These are phyloP conservation scores for Geotrichum aggregatum DNA, from an alignment of 1,139 yeast species.

Conservation along the genomic window DNA sequence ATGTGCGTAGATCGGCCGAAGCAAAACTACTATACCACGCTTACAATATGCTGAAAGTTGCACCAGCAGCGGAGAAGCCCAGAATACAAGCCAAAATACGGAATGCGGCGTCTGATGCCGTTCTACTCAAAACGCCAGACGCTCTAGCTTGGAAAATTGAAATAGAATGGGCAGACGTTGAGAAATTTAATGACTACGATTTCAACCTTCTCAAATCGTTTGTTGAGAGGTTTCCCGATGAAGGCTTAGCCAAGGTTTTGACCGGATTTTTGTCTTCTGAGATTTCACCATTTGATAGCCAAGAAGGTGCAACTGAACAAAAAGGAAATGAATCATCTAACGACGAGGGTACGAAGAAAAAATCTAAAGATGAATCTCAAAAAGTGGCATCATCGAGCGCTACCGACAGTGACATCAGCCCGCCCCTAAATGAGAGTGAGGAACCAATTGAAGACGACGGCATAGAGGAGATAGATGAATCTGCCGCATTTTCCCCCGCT, in stretches of 20 bases:
- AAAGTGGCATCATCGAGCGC: slow-evolving; percentile 27
- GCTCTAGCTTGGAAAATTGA: slow-evolving; percentile 68
- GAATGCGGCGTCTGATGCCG: slow-evolving; percentile 67
- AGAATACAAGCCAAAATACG: slow-evolving; percentile 45
- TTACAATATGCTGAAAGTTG: slow-evolving; percentile 49
- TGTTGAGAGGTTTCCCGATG: slow-evolving; percentile 53
- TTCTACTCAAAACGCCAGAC: slow-evolving; percentile 58
- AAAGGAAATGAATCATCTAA: slow-evolving; percentile 1
- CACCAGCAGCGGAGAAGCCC: slow-evolving; percentile 46
- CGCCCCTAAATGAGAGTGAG: slow-evolving; percentile 27
- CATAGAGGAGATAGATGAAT: slow-evolving; percentile 28
- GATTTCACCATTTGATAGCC: slow-evolving; percentile 53
- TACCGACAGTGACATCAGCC: slow-evolving; percentile 24
- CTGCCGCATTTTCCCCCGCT: slow-evolving; percentile 44
- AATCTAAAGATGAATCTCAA: slow-evolving; percentile 21
- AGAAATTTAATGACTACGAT: slow-evolving; percentile 49
- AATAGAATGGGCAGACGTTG: slow-evolving; percentile 71
- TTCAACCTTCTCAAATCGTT: slow-evolving; percentile 47
- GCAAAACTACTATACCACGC: slow-evolving; percentile 55
- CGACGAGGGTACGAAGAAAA: slow-evolving; percentile 24
- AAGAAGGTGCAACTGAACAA: background rate
- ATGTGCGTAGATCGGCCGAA: slow-evolving; percentile 54
- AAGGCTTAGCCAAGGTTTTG: slow-evolving; percentile 58
- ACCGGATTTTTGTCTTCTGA: slow-evolving; percentile 51
- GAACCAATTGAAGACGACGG: slow-evolving; percentile 26